These are phyloP conservation scores for Knufia fluminis DNA, from an alignment of 2,329 filamentous ascomycete genomes.

Conservation along the genomic window DNA sequence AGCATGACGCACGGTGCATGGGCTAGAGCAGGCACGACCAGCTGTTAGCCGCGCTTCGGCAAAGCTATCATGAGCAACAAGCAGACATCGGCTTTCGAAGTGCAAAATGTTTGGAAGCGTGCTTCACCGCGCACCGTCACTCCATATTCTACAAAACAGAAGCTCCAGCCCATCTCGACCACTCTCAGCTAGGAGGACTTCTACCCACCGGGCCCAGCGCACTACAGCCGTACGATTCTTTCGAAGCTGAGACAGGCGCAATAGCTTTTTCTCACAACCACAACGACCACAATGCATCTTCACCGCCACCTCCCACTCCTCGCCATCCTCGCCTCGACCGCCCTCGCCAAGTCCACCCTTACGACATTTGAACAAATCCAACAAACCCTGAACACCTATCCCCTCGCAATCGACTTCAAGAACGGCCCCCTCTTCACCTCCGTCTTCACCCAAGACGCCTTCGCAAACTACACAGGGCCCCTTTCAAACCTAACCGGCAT, in stretches of 20 bases:
- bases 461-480: not conserved
- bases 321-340: not conserved
- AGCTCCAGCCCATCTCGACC: no score
- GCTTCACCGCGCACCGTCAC: no score
- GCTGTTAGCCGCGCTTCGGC: not conserved
- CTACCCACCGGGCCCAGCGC: no score
- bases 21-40: not conserved
- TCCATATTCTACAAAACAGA: no score
- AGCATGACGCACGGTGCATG: not conserved
- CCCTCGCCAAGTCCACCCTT: not conserved
- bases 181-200: no score
- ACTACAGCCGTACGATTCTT: not conserved
- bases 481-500: not conserved
- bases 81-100: no score
- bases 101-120: no score
- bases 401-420: not conserved
- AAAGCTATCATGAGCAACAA: no score
- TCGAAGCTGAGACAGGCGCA: not conserved
- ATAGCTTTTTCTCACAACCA: not conserved
- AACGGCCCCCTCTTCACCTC: not conserved
- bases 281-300: not conserved
- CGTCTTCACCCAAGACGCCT: not conserved
- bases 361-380: constrained; percentile 1
- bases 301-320: not conserved
- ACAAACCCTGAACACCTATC: not conserved